Evolutionary conservation across 2,329 filamentous ascomycete genomes (phyloP), one percentile per base, ranked within the genome.

Genomic region (Beauveria medogensis): DNA sequence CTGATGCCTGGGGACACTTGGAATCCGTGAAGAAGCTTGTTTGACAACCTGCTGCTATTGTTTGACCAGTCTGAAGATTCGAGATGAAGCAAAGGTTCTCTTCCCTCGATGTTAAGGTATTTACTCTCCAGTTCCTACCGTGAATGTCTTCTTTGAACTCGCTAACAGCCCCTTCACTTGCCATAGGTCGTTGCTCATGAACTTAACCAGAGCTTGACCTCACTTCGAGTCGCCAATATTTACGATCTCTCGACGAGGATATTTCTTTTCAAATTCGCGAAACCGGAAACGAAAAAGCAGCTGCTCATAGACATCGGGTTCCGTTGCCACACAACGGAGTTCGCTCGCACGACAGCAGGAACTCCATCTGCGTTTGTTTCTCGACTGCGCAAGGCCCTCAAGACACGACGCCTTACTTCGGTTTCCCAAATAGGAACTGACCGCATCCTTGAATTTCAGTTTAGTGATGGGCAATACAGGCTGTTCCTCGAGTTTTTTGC

Each of bases 201-300:
- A 82, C 89, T 99, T 64, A 88, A 91, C 63, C 79, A 83, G 64
- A 84, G 82, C 65, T 82, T 99, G 59, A 84, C 88, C 62, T 85
- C 85, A 62, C 81, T 97, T 64, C 90, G 94, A 65, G 83, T 97
- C 55, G 86, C 90, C 64, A 99, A 99, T 72, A 88, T 97, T 72
- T 97, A 99, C 78, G 94, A 99, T 73, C 85, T 99, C 63, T 96
- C 91, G 64, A 92, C 92, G 65, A 92, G 93, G 71, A 97, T 97
- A 70, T 91, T 97, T 70, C 86, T 97, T 28, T 83, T 99, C 74
- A 97, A 97, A 72, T 94, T 99, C 71, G 87, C 92, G 60, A 96
- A 94, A 73, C 91, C 93, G 48, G 88, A 93, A 70, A 83, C 88
- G 66, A 92, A 92, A 74, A 88, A 94, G 71, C 93, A 97, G 73